Base-by-base conservation (phyloP, 345 rosid species). In the Ceriops tagal region DNA sequence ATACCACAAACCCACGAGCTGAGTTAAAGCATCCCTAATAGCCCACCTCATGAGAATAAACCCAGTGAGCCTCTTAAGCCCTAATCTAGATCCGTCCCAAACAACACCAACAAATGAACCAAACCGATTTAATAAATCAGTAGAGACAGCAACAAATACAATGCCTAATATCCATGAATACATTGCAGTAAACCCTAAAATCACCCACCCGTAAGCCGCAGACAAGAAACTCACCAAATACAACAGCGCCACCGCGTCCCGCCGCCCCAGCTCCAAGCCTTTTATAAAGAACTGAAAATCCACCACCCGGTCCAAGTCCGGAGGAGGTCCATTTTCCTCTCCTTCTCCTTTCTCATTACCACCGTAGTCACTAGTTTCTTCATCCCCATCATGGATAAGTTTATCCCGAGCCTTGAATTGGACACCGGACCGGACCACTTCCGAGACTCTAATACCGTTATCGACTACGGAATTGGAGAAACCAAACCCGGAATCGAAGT, bases 151-250 rank as follows among this genome's bases (percentile, higher is more conserved):
- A 19, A 91, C 83, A 55, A 85, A 91, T 58, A 80, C 84, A 68
- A 88, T 75, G 58, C 90, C 96, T 0, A 86, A 27, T 61, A 85
- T 89, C 86, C 86, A 78, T 2, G 97, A 89, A 79, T 91, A 93
- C 46, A 91, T 82, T 6, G 85, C 86, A 5, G 96, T 89, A 60
- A 89, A 93, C 68, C 92, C 96, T 49, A 93, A 80, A 79, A 93
- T 87, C 77, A 91, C 92, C 96, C 95, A 91, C 6, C 97, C 97
- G 77, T 93, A 93, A 34, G 97, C 95, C 6, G 92, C 92, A 26
- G 95, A 89, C 58, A 93, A 66, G 68, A 89, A 87, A 75, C 87
- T 91, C 57, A 89, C 85, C 11, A 93, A 78, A 64, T 84, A 85
- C 62, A 88, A 84, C 76, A 93, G 76, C n/a, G 92, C 81, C 9